Evolutionary conservation across 306 rosid genomes (phyloP), one percentile per base, ranked within the genome.

Genomic region (Cucumis cinereus): DNA sequence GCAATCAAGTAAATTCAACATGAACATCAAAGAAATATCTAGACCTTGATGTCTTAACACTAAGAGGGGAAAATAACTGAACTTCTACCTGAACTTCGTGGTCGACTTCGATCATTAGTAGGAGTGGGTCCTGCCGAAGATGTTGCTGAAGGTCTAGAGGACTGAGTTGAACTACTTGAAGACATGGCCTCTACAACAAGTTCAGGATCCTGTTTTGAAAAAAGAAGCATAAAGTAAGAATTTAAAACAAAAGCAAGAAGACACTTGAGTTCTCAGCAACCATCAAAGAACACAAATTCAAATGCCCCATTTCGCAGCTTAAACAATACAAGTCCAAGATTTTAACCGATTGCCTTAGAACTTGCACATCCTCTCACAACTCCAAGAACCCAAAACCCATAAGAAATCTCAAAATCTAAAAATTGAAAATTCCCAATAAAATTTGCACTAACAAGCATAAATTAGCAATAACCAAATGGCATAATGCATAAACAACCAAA

Each of bases 121-220:
- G 86, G 77, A 57, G 88, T 72, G 7, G 90, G 14, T 53, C 83
- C 40, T 23, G 86, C 12, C 4, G 76, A 49, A 72, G 76, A 47
- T 28, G 76, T 16, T 15, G 76, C 50, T 38, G 96, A 81, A 12
- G 93, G 78, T 79, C 93, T 86, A 35, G 86, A 71, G 57, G 96
- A 83, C 84, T 84, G 95, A 63, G 96, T 79, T 74, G 96, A 85
- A 81, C 90, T 77, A 63, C 82, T 22, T 49, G 87, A 4, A 35
- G 95, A 84, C 91, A 92, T 88, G 30, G 90, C 80, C 68, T 92
- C 98, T 28, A 92, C 98, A 72, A 86, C 79, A n/a, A 95, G 88
- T 61, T 87, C 98, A 47, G 91, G 84, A 84, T 95, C 98, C 99
- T 95, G 90, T 72, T 49, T 26, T 17, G 10, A 3, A 6, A 49